Evolutionary conservation across 306 rosid species (phyloP).

Genomic region (Ormosia semicastrata): DNA sequence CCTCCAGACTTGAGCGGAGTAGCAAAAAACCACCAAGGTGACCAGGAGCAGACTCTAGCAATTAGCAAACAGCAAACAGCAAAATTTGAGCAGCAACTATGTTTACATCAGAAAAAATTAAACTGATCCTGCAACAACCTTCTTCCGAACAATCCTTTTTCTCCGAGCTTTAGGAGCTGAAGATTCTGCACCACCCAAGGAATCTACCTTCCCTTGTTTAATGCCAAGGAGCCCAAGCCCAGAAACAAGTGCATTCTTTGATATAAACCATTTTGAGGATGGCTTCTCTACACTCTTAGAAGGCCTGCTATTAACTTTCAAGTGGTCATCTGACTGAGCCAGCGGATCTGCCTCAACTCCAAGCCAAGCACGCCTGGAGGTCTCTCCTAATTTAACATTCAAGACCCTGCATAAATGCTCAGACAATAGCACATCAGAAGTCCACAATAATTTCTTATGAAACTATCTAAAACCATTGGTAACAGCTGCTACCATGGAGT

Average conservation of each 20-base stretch:
- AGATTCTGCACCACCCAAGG: conserved; percentile 49
- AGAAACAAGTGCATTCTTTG: conserved; percentile 86
- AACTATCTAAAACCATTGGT: neutral
- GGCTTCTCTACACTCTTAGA: conserved; percentile 50
- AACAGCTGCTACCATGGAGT: neutral
- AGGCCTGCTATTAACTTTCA: conserved; percentile 84
- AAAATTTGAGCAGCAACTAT: conserved; percentile 46
- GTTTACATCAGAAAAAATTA: conserved; percentile 28
- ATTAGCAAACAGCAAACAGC: conserved; percentile 24
- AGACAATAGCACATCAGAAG: neutral
- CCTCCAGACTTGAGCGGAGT: conserved; percentile 4
- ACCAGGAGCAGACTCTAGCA: conserved; percentile 19
- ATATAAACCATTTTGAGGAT: conserved; percentile 93
- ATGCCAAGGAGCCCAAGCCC: conserved; percentile 98
- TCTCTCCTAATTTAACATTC: conserved; percentile 88
- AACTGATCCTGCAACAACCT: conserved; percentile 68
- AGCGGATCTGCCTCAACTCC: conserved; percentile 95
- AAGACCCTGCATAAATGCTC: conserved; percentile 54
- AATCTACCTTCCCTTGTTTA: conserved; percentile 58
- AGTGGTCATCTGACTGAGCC: conserved; percentile 69
- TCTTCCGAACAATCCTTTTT: conserved; percentile 85
- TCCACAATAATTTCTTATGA: neutral
- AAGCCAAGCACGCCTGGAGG: conserved; percentile 93
- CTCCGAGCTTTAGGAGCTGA: conserved; percentile 76
- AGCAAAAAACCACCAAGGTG: conserved; percentile 23